These are phyloP conservation scores for Monotropa hypopitys DNA, from an alignment of 179 eudicot genomes.

Conservation along the genomic window DNA sequence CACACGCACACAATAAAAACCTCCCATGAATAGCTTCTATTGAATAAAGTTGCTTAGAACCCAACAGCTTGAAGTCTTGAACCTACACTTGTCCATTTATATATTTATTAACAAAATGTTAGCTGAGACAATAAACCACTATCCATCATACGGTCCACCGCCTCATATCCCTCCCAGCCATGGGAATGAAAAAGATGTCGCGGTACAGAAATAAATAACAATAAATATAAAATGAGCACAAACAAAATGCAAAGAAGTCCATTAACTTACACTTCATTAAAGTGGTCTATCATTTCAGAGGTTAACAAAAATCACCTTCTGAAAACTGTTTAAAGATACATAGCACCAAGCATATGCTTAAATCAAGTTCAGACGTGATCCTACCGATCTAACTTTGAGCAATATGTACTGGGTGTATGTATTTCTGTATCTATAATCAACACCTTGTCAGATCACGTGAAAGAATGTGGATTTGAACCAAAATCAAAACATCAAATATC, in stretches of 20 bases:
- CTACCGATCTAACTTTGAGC: not conserved
- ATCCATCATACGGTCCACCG: not conserved
- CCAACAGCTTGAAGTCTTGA: not conserved
- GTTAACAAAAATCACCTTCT: not conserved
- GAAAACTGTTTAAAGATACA: not conserved
- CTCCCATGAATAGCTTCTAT: not conserved
- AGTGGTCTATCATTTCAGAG: not conserved
- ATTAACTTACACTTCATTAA: not conserved
- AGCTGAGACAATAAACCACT: not conserved
- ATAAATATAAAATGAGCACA: not conserved
- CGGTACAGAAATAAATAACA: not conserved
- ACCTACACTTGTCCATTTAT: not conserved
- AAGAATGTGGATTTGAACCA: not conserved
- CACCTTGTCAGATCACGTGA: not conserved
- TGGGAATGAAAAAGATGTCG: not conserved
- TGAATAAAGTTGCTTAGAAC: not conserved
- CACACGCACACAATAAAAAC: not conserved
- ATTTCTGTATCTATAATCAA: not conserved
- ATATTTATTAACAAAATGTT: not conserved
- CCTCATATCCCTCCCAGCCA: not conserved
- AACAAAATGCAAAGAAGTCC: not conserved
- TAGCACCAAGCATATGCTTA: not conserved
- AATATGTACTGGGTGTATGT: not conserved
- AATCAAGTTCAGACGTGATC: not conserved
- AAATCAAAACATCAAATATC: not conserved